Evolutionary conservation across 108 stramenopile genomes (phyloP).

Genomic region (Aurantiochytrium sp.): DNA sequence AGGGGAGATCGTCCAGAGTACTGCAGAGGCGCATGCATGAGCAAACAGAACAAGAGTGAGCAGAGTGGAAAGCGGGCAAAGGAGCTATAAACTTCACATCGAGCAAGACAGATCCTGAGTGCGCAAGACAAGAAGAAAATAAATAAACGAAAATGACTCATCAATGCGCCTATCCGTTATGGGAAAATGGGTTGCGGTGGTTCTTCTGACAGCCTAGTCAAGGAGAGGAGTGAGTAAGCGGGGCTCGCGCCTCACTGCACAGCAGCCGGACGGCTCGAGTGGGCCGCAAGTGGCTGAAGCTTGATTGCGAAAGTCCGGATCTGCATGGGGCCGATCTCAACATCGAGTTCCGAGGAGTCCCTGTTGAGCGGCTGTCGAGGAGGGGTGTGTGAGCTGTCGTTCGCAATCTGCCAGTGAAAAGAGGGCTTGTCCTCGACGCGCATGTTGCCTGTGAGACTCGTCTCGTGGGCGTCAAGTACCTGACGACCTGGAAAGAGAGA

Average conservation of each 20-base stretch:
- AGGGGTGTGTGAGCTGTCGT: conserved; percentile 16
- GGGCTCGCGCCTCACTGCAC: background rate
- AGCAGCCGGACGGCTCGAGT: background rate
- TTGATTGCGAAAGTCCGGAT: conserved; percentile 46
- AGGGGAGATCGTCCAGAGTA: too few species aligned
- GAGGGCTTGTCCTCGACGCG: background rate
- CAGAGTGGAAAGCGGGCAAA: too few species aligned
- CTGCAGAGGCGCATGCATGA: too few species aligned
- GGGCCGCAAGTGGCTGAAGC: background rate
- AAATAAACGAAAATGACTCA: too few species aligned
- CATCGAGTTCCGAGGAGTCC: background rate
- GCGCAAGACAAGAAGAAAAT: too few species aligned
- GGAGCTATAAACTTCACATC: too few species aligned
- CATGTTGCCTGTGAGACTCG: conserved; percentile 54
- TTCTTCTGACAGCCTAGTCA: too few species aligned
- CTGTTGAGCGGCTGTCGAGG: background rate
- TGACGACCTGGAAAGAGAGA: conserved; percentile 25
- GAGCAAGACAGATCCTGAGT: too few species aligned
- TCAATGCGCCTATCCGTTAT: too few species aligned
- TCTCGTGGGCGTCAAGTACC: conserved; percentile 40
- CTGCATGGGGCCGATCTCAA: conserved; percentile 50
- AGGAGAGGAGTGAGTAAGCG: too few species aligned
- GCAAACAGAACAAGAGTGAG: too few species aligned
- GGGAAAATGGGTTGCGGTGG: too few species aligned
- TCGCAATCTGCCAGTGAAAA: background rate